Evolutionary conservation across 2,329 filamentous ascomycete species (phyloP), one percentile per base, ranked within the genome.

Genomic region (Colletotrichum neosansevieriae): DNA sequence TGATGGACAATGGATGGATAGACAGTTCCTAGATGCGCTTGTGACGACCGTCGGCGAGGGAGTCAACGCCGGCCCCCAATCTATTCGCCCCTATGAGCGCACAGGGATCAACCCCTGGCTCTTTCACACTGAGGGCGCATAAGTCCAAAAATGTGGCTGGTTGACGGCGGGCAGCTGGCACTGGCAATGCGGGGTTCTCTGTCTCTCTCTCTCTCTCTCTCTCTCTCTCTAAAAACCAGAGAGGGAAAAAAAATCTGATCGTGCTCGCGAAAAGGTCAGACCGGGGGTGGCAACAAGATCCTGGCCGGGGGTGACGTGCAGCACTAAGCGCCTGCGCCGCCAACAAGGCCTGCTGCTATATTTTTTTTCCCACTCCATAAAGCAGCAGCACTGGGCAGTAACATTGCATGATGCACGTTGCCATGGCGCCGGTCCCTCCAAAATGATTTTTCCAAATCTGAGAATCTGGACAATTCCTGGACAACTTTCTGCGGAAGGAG

Each of bases 281-380:
- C 63, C n/a, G 50, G 63, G 63, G 58, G 63, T 67, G 63, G 51
- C 58, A 34, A 67, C 51, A 56, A 60, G 61, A 44, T 57, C 66
- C 56, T 51, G 29, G 49, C 49, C 49, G 32, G 49, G 61, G 42
- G 65, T 68, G 65, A 68, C 65, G 65, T 68, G 65, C 65, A 68
- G 65, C 54, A 45, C 32, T 63, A 68, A 64, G 65, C 54, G 65
- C 65, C 54, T 47, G 56, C 64, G 60, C 64, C 59, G 64, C 65
- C 21, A 34, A 49, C 47, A 53, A 54, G 47, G 61, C 38, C 54
- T 38, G 51, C 38, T 58, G n/a, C 36, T 29, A n/a, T 68, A 29
- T 34, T 40, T 17, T 24, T 29, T 49, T 58, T 32, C 11, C 34
- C 36, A 34, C 32, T 34, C 13, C 15, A 29, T 17, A 9, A 15